These are phyloP conservation scores for Beta macrorhiza DNA, from an alignment of 179 eudicot genomes.

Conservation along the genomic window DNA sequence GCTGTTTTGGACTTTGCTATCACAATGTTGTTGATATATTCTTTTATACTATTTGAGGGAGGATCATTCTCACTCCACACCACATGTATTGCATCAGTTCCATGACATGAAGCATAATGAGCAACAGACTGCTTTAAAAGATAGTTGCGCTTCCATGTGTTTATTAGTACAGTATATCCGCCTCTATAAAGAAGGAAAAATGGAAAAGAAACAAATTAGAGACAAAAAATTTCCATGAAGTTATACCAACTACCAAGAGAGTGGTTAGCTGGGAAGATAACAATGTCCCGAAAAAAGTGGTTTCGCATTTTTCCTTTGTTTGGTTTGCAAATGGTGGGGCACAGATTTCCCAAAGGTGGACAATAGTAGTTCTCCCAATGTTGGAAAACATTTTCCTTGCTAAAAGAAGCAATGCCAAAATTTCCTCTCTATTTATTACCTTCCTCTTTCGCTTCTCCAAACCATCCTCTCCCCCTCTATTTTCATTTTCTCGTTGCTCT, in stretches of 20 bases:
- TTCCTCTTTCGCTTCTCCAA: too few relatives aligned
- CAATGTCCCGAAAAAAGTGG: background rate
- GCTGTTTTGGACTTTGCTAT: constrained; percentile 39
- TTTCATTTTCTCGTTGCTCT: too few relatives aligned
- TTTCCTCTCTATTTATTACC: too few relatives aligned
- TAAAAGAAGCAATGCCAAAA: too few relatives aligned
- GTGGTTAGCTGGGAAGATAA: background rate
- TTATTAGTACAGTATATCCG: constrained; percentile 65
- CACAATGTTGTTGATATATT: constrained; percentile 41
- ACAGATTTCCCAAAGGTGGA: too few relatives aligned
- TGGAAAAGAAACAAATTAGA: constrained; percentile 5
- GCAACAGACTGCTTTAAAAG: constrained; percentile 63
- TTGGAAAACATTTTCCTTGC: too few relatives aligned
- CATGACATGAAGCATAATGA: constrained; percentile 66
- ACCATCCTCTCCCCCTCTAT: too few relatives aligned
- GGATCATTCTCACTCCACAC: constrained; percentile 72
- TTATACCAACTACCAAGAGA: too few relatives aligned
- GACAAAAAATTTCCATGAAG: too few relatives aligned
- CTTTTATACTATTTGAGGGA: constrained; percentile 46
- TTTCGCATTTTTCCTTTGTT: too few relatives aligned
- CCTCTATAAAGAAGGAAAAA: constrained; percentile 37
- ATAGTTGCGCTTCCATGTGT: constrained; percentile 71
- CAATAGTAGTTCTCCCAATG: too few relatives aligned
- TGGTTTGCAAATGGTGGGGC: too few relatives aligned
- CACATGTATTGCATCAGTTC: constrained; percentile 63